Percentiles rank a stretch among this genome's conserved stretches.
These are phyloP conservation scores for Atkinsonella texensis DNA, from an alignment of 2,329 filamentous ascomycete species.

Conservation along the genomic window DNA sequence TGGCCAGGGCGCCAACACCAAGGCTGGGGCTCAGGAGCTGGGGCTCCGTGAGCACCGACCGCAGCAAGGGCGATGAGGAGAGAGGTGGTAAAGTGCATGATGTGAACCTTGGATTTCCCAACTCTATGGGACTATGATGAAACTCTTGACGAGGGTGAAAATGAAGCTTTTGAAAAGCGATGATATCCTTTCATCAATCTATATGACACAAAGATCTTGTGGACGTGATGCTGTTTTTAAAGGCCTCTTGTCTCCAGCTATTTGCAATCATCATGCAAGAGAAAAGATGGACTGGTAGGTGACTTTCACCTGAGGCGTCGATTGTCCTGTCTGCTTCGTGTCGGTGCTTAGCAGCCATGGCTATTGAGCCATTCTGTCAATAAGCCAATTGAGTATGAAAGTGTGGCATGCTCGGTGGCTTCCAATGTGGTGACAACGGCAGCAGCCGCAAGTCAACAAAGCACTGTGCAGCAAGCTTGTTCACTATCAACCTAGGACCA, in stretches of 20 bases:
- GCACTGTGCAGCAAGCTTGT: not conserved
- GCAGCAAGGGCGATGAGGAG: constrained; percentile 28
- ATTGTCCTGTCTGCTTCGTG: not conserved
- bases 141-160: not conserved
- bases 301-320: not conserved
- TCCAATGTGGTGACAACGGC: not conserved
- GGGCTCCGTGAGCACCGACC: constrained; percentile 22
- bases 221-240: not conserved
- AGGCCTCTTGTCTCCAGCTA: not conserved
- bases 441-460: not conserved
- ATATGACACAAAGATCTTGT: not conserved
- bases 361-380: constrained; percentile 2
- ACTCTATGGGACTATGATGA: not conserved
- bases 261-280: not conserved
- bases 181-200: not conserved
- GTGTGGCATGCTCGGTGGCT: not conserved
- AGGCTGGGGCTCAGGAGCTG: constrained; percentile 6
- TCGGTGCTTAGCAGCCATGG: not conserved
- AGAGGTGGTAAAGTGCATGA: constrained; percentile 7
- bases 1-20: constrained; percentile 19
- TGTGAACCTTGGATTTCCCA: not conserved
- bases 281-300: not conserved
- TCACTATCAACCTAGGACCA: too few relatives aligned
- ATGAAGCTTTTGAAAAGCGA: not conserved
- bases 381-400: not conserved